Conservation (phyloP, 805 yeast species). For the Spathaspora hagerdaliae region DNA sequence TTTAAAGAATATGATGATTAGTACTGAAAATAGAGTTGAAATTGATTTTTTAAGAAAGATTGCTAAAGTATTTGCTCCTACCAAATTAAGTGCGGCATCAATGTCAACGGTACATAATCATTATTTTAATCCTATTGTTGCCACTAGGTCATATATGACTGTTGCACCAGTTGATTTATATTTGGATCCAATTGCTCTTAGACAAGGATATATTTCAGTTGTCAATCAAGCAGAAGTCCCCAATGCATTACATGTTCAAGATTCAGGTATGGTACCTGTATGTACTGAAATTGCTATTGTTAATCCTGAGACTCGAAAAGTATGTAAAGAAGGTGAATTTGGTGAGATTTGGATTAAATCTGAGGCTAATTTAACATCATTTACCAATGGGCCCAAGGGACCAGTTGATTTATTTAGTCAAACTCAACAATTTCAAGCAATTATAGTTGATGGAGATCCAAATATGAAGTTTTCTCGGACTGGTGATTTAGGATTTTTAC, state of each 20-base stretch:
- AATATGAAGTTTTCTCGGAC: conserved; percentile 69
- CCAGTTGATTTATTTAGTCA: conserved; percentile 48
- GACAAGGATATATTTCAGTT: conserved; percentile 83
- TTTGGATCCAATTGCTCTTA: conserved; percentile 80
- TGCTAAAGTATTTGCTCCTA: conserved; percentile 57
- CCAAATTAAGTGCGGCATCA: conserved; percentile 63
- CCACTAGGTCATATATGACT: conserved; percentile 82
- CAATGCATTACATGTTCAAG: conserved; percentile 75
- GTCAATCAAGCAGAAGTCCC: conserved; percentile 72
- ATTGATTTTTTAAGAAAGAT: conserved; percentile 53
- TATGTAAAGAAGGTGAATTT: conserved; percentile 85
- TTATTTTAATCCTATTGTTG: conserved; percentile 73
- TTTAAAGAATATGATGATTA: conserved; percentile 79
- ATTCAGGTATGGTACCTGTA: conserved; percentile 94
- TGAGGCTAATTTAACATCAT: conserved; percentile 70
- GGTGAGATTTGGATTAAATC: conserved; percentile 98
- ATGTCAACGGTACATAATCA: conserved; percentile 78
- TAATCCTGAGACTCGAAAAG: conserved; percentile 80
- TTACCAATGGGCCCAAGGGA: conserved; percentile 51
- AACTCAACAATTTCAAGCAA: conserved; percentile 61
- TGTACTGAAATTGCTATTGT: conserved; percentile 92
- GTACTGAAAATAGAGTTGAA: conserved; percentile 73
- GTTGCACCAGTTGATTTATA: conserved; percentile 85
- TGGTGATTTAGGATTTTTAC: conserved; percentile 92
- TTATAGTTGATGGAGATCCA: conserved; percentile 59